Evolutionary conservation across 139 green algal species (phyloP), one percentile per base, ranked within the genome.

Genomic region (Limnomonas spitsbergensis): DNA sequence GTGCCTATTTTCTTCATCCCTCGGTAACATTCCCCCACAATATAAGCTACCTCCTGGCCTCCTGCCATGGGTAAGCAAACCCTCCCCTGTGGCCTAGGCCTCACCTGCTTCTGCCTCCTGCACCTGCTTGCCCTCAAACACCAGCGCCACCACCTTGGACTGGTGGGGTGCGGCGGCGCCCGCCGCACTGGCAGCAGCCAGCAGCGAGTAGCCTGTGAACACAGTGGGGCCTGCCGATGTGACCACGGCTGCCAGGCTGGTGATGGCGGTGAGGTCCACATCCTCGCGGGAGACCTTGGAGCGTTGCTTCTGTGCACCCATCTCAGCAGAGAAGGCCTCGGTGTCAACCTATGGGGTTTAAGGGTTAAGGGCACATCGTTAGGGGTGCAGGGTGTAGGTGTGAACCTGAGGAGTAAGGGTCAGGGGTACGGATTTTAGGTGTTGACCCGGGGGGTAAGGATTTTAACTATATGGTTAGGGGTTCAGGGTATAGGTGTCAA

Each of bases 231-330:
- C 40, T 1, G 72, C 76, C 40, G 56, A 31, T 27, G 31, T 24
- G 47, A 38, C 27, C 47, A 61, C 14, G 14, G 14, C 47, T 61
- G 47, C 14, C 47, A 61, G 47, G 42, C 9, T 76, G 69, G 38
- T 20, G 29, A 4, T 52, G 1, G 86, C 84, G 1, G 90, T 93
- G 32, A 96, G 76, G 81, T 95, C 92, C 1, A 95, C 80, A 36
- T 86, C 84, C 40, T 85, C 83, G 36, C 91, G 77, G 20, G 85
- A 88, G 4, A 87, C 84, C 75, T 89, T 90, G 53, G 84, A 87
- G 26, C 87, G 79, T 40, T 79, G 40, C 4, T 87, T 79, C 87
- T 96, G 91, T 36, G 77, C 78, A 73, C 83, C 85, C 90, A 95
- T 94, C 70, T 86, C 88, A 37, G 26, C 66, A 76, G 90, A 78